A percentile compares a stretch with the other conserved stretches of the same genome.
These are phyloP conservation scores for Termitomyces sp. DNA, from an alignment of 768 basidiomycete species.

Conservation along the genomic window DNA sequence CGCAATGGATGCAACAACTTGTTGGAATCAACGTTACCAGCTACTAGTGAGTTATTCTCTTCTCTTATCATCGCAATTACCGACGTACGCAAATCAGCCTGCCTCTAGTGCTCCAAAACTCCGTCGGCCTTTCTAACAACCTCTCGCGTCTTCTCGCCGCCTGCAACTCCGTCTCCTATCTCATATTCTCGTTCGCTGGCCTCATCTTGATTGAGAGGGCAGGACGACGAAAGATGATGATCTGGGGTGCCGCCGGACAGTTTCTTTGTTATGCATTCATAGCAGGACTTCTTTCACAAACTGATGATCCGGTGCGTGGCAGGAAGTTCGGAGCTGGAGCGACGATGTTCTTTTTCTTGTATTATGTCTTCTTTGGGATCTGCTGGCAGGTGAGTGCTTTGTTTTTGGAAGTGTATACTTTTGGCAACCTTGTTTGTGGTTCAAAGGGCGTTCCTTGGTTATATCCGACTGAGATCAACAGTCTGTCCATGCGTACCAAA, in stretches of 20 bases:
- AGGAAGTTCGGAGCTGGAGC: slow-evolving; percentile 37
- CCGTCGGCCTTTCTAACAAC: slow-evolving; percentile 47
- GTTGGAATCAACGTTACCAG: slow-evolving; percentile 51
- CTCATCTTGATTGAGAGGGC: slow-evolving; percentile 44
- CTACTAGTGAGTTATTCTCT: slow-evolving; percentile 35
- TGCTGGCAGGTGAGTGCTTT: slow-evolving; percentile 42
- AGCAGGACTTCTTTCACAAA: slow-evolving; percentile 34
- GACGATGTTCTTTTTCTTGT: slow-evolving; percentile 46
- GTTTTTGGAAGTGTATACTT: background rate
- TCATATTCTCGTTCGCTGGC: slow-evolving; percentile 43
- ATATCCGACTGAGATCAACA: slow-evolving; percentile 50
- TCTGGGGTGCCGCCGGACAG: slow-evolving; percentile 50
- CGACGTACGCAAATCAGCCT: slow-evolving; percentile 7
- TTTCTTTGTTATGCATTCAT: slow-evolving; percentile 44
- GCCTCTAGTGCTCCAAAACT: slow-evolving; percentile 47
- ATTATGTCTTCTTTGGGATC: slow-evolving; percentile 48
- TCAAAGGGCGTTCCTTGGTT: slow-evolving; percentile 46
- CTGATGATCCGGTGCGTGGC: slow-evolving; percentile 26
- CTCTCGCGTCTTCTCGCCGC: slow-evolving; percentile 44
- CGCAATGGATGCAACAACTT: slow-evolving; percentile 51
- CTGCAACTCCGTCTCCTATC: slow-evolving; percentile 49
- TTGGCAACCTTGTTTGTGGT: background rate
- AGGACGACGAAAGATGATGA: slow-evolving; percentile 47
- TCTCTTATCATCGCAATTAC: background rate
- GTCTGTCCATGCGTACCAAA: slow-evolving; percentile 45